Conservation (phyloP, 1,139 yeast genomes). For the Hyphopichia khmerensis region DNA sequence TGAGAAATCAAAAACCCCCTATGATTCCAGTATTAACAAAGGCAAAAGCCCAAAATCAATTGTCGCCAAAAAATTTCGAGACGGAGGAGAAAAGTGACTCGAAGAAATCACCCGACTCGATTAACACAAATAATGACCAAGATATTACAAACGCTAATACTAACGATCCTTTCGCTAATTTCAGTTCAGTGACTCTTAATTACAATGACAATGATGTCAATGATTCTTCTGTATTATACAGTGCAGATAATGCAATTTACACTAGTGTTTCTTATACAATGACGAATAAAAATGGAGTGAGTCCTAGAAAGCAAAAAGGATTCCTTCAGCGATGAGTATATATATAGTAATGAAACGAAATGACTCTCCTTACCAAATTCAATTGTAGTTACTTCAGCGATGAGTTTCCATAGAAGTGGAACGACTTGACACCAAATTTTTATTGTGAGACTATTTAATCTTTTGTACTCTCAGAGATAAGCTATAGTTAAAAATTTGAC, state of each 20-base stretch:
- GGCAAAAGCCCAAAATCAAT: conserved; percentile 28
- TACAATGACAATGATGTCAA: conserved; percentile 54
- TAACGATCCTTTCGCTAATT: conserved; percentile 81
- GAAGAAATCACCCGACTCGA: conserved; percentile 9
- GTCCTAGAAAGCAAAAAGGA: conserved; percentile 34
- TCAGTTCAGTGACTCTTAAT: conserved; percentile 86
- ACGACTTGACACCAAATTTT: background rate
- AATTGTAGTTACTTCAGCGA: conserved; percentile 30
- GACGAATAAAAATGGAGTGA: conserved; percentile 25
- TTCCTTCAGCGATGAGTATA: conserved; percentile 23
- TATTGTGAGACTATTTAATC: background rate
- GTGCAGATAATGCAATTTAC: conserved; percentile 54
- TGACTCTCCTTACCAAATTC: too few relatives aligned
- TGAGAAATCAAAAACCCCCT: conserved; percentile 91
- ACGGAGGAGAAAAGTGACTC: conserved; percentile 10
- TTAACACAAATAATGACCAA: background rate
- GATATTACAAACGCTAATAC: conserved; percentile 9
- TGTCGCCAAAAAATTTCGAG: conserved; percentile 10
- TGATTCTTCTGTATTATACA: conserved; percentile 45
- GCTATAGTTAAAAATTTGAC: too few relatives aligned
- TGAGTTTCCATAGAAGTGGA: conserved; percentile 5
- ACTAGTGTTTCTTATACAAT: conserved; percentile 69
- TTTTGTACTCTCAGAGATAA: too few relatives aligned
- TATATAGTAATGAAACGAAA: background rate
- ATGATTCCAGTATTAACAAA: conserved; percentile 85